phyloP scores from a whole-genome alignment of 257 asterid genomes.

The Linaria vulgaris region DNA sequence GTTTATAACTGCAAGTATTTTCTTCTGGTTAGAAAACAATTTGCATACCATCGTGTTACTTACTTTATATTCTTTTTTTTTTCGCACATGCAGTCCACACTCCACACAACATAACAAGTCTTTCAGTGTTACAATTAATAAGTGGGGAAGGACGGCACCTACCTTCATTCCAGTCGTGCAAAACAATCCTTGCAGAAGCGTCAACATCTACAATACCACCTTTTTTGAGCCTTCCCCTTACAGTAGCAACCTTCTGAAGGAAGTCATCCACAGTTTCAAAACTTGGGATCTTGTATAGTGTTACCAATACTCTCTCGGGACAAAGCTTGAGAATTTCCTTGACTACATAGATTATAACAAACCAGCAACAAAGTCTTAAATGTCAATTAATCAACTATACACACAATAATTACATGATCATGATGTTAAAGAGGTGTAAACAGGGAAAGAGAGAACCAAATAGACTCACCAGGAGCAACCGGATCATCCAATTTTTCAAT shows the following conservation, averaged over 20 bases:
- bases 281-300: conserved; percentile 70
- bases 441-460: background rate
- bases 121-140: conserved; percentile 13
- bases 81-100: background rate
- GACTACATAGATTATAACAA: conserved; percentile 48
- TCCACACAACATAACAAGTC: background rate
- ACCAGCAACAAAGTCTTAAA: too few species aligned
- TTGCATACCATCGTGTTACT: background rate
- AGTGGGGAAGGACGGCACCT: conserved; percentile 15
- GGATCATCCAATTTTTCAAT: conserved; percentile 91
- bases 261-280: conserved; percentile 83
- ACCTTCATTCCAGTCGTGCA: conserved; percentile 98
- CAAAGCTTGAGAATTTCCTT: conserved; percentile 90
- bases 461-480: conserved; percentile 66
- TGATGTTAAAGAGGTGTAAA: background rate
- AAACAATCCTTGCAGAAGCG: conserved; percentile 85
- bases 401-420: conserved; percentile 11
- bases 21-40: background rate
- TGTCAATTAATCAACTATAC: conserved; percentile 12
- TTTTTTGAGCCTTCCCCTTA: conserved; percentile 85
- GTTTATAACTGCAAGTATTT: too few species aligned
- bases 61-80: background rate
- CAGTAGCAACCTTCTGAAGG: conserved; percentile 80
- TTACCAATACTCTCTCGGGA: conserved; percentile 59
- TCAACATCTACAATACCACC: conserved; percentile 84